Evolutionary conservation across 148 eudicot genomes (phyloP).

Genomic region (Vaccinium darrowii): DNA sequence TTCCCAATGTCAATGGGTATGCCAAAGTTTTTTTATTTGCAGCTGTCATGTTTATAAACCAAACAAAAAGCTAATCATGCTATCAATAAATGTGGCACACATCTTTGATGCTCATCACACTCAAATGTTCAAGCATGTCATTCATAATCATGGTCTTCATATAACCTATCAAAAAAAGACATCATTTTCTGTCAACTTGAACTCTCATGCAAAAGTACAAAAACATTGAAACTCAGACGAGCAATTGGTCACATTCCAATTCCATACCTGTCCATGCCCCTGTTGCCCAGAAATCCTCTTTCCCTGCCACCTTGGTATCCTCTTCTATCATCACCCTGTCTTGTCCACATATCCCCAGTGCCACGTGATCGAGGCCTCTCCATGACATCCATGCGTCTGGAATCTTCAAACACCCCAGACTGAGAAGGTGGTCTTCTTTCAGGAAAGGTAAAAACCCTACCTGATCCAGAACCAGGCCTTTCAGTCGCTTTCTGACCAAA

Average conservation of each 20-base stretch:
- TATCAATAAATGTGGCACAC: too few species aligned
- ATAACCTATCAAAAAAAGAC: too few species aligned
- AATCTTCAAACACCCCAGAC: conserved; percentile 55
- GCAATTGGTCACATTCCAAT: not conserved
- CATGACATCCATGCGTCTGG: conserved; percentile 47
- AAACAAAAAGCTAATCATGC: too few species aligned
- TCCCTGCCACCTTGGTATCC: conserved; percentile 65
- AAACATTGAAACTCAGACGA: not conserved
- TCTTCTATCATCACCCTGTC: conserved; percentile 73
- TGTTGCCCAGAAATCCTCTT: conserved; percentile 60
- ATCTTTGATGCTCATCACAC: too few species aligned
- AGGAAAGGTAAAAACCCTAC: conserved; percentile 28
- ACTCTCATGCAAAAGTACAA: too few species aligned
- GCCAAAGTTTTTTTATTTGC: too few species aligned
- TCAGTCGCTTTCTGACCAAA: conserved; percentile 60
- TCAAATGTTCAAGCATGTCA: too few species aligned
- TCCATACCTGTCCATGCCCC: conserved; percentile 74
- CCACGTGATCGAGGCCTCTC: conserved; percentile 93
- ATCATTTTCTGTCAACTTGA: too few species aligned
- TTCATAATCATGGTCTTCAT: too few species aligned
- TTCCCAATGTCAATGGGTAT: too few species aligned
- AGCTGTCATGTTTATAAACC: too few species aligned
- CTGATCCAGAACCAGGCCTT: conserved; percentile 80
- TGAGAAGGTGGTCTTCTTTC: conserved; percentile 49
- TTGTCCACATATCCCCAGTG: conserved; percentile 54